Percentiles rank a stretch among this genome's conserved stretches.
Evolutionary conservation across 345 rosid genomes (phyloP).

Genomic region (Raphanus sativus): DNA sequence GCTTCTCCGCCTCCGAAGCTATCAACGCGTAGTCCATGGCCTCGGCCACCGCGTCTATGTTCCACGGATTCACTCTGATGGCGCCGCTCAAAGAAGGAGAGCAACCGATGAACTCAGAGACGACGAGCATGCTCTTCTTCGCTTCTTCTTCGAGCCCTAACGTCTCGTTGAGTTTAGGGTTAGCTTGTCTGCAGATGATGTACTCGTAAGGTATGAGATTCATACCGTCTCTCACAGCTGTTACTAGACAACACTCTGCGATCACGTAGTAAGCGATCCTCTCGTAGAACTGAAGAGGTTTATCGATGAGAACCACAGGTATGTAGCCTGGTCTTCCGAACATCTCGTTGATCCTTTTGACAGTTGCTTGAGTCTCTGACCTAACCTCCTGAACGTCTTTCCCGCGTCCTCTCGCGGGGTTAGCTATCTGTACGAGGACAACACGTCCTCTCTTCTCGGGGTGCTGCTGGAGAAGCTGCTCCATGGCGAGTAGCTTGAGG

Average conservation of each 20-base stretch:
- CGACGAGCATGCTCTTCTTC: constrained; percentile 90
- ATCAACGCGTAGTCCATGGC: constrained; percentile 80
- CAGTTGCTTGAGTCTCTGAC: constrained; percentile 69
- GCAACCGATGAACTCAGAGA: constrained; percentile 92
- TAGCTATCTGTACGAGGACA: constrained; percentile 91
- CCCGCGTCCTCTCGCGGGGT: constrained; percentile 95
- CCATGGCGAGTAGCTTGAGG: constrained; percentile 93
- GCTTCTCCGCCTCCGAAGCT: constrained; percentile 73
- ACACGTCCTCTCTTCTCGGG: constrained; percentile 65
- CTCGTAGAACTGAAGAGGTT: constrained; percentile 77
- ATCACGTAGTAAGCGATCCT: constrained; percentile 86
- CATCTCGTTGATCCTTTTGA: constrained; percentile 64
- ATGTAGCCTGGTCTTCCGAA: constrained; percentile 80
- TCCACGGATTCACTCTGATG: constrained; percentile 94
- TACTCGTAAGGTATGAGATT: constrained; percentile 94
- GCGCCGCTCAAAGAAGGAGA: constrained; percentile 92
- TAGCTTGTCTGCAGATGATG: constrained; percentile 80
- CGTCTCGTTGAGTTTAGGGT: constrained; percentile 57
- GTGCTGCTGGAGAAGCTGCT: constrained; percentile 77
- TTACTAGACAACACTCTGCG: constrained; percentile 93
- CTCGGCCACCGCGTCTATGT: constrained; percentile 80
- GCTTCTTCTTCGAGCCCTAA: constrained; percentile 45
- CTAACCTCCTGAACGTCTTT: constrained; percentile 80
- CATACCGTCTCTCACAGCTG: constrained; percentile 97
- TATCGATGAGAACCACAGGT: constrained; percentile 73